Evolutionary conservation across 768 basidiomycete genomes (phyloP), one percentile per base, ranked within the genome.

Genomic region (Crepidotus variabilis): DNA sequence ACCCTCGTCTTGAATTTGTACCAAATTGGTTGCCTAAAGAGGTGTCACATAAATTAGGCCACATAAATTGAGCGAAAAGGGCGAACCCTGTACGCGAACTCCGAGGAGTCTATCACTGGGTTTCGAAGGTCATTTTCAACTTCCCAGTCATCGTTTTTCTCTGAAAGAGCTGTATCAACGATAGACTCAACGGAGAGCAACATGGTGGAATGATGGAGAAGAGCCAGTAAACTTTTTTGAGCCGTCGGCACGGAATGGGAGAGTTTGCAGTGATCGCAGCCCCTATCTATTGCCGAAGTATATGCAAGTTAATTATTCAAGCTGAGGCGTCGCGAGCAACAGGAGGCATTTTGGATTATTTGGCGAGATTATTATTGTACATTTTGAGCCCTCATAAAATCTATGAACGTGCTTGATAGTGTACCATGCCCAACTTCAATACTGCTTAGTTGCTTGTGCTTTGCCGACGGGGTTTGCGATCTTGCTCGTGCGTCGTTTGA

Each of bases 41-140:
- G 24, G 50, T 35, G 34, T 39, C 32, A n/a, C 50, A 52, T 50
- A 32, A 56, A 54, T 34, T 52, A 45, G 6, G 28, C 49, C 21
- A 43, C 47, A 36, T 36, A 35, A 21, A 32, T 28, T 55, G 46
- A 47, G 33, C 51, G 49, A 46, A 14, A 22, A 71, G 74, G 39
- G 58, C 39, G 46, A 32, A 88, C 88, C 66, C 78, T 68, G 61
- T 83, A 79, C 0, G 83, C 84, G 64, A 75, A 82, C 63, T 84
- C 71, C 8, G 86, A 79, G 54, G 75, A 81, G 34, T 74, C 68
- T 14, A 88, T 66, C 47, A 88, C 88, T 9, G 87, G 88, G 61
- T 87, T 90, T 63, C 64, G 51, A 50, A 59, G 18, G 35, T 58
- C 47, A 56, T 63, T 61, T 64, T 65, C 65, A 45, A 60, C 57